Evolutionary conservation across 345 rosid species (phyloP).

Genomic region (Moricandia moricandioides): DNA sequence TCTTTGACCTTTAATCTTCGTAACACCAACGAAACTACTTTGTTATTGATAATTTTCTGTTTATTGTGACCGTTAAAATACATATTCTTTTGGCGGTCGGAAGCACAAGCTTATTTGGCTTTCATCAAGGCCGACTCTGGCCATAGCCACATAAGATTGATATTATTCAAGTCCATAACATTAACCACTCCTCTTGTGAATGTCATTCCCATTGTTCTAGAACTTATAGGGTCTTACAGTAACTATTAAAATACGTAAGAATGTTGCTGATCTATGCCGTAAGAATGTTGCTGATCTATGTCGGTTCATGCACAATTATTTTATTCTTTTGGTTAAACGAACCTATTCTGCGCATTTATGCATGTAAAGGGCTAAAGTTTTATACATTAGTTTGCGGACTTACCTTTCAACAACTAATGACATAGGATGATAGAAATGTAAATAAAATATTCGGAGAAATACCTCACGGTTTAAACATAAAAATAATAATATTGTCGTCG

Average conservation of each 20-base stretch:
- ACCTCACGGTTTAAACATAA: constrained; percentile 9
- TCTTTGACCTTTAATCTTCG: too few relatives aligned
- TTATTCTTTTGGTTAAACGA: constrained; percentile 10
- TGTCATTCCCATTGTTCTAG: constrained; percentile 13
- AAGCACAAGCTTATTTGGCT: too few relatives aligned
- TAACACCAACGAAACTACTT: too few relatives aligned
- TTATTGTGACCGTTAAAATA: too few relatives aligned
- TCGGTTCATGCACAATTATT: constrained; percentile 32
- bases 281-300: constrained; percentile 32
- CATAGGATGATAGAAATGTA: constrained; percentile 5
- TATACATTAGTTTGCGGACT: constrained; percentile 1
- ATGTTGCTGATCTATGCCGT: neutral
- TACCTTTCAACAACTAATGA: neutral
- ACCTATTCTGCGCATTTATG: constrained; percentile 7
- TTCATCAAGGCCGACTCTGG: too few relatives aligned
- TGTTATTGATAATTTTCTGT: too few relatives aligned
- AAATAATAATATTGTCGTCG: neutral
- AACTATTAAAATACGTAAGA: neutral
- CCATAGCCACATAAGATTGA: neutral
- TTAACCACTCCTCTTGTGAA: neutral
- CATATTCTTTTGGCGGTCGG: too few relatives aligned
- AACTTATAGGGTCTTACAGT: neutral
- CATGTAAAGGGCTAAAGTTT: neutral
- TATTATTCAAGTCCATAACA: neutral
- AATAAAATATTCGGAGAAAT: constrained; percentile 20